Base-by-base conservation (phyloP, 2,329 filamentous ascomycete genomes). In the Peltaster fructicola region DNA sequence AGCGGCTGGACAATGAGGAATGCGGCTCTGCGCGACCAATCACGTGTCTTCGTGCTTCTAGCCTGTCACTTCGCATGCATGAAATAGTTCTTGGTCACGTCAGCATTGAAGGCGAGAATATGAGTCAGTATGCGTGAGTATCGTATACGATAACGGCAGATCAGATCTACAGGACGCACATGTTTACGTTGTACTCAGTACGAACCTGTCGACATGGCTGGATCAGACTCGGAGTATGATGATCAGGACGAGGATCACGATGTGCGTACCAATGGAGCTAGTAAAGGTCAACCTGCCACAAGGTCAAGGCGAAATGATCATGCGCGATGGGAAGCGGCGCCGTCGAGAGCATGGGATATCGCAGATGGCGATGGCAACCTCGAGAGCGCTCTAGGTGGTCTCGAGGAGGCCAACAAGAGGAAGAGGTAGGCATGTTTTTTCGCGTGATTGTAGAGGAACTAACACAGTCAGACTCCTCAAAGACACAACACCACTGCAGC, bases 401-500 rank as follows among this genome's bases (percentile, higher is more conserved):
- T 48, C 7, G 46, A 50, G 29, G 48, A 52, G 30, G 48, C 48
- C 7, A 37, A 36, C 14, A 51, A 50, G 24, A 32, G 48, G 20
- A 40, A 41, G 30, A 34, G 43, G 44, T 47, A 32, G 24, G 20
- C 8, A 13, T 22, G 13, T 15, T 18, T 15, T 26, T 12, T 29
- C 13, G 20, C 18, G 8, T 22, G 9, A 12, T 10, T 24, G 8
- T 19, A 6, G 4, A 13, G 4, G 16, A n/a, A 30, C 25, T 30
- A 17, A 26, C 18, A 7, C 8, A 10, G 8, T 17, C 38, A 79
- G 84, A 40, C 57, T 95, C 32, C 63, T 91, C 32, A 78, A 81
- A 50, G 88, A 98, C 49, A 95, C 88, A 14, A 95, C 85, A 23
- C 88, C 88, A 8, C 61, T 98, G 27, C 88, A 98, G 54, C 70